Conservation (phyloP, 1,284 basidiomycete species). For the Takashimella koratensis region DNA sequence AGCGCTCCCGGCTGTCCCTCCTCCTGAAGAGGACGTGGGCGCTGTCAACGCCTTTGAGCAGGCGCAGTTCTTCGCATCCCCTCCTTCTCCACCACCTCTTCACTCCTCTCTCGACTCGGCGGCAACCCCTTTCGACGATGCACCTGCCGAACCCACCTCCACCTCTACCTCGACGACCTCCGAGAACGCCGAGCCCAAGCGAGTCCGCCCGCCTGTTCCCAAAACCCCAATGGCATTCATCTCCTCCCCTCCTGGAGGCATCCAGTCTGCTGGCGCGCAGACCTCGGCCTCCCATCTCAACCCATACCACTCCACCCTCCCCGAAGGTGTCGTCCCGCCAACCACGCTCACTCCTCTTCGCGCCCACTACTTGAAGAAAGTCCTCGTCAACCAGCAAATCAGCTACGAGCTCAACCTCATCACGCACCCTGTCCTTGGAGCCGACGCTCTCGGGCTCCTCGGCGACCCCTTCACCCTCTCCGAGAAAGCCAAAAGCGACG, state of each 20-base stretch:
- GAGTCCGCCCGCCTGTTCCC: conserved; percentile 13
- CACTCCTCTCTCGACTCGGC: conserved; percentile 7
- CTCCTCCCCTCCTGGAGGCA: background rate
- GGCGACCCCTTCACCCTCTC: conserved; percentile 78
- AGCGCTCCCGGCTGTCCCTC: conserved; percentile 27
- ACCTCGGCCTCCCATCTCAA: conserved; percentile 30
- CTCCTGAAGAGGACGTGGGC: conserved; percentile 31
- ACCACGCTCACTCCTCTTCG: conserved; percentile 69
- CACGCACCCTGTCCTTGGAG: conserved; percentile 56
- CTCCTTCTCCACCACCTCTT: conserved; percentile 32
- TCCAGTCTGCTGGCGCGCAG: conserved; percentile 6
- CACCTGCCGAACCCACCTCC: conserved; percentile 1
- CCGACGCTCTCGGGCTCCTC: conserved; percentile 76
- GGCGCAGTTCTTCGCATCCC: conserved; percentile 30
- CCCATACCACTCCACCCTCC: conserved; percentile 35
- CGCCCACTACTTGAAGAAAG: conserved; percentile 93
- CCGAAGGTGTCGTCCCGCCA: conserved; percentile 25
- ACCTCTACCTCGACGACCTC: background rate
- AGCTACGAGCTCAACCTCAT: conserved; percentile 68
- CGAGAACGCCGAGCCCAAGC: background rate
- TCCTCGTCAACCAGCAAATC: conserved; percentile 83
- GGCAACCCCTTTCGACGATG: conserved; percentile 7
- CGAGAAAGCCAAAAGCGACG: conserved; percentile 52
- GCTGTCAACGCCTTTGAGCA: conserved; percentile 26
- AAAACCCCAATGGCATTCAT: background rate